Percentiles rank a stretch among this genome's conserved stretches.
Evolutionary conservation across 23 red algal genomes (phyloP).

Genomic region (Gracilaria gracilis): DNA sequence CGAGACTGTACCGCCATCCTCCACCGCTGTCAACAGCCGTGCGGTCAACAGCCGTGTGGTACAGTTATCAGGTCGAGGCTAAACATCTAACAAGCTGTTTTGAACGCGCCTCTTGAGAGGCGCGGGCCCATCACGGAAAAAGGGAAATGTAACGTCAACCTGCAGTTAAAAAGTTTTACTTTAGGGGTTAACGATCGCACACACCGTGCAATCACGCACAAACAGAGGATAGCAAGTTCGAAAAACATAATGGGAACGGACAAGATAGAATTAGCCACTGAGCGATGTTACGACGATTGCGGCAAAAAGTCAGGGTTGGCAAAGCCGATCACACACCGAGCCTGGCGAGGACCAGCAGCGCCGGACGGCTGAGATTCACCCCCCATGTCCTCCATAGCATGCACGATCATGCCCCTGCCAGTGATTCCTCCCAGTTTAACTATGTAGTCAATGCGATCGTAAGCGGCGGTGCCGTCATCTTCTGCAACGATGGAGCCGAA

Average conservation of each 20-base stretch:
- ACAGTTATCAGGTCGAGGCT: background rate
- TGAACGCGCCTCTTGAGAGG: background rate
- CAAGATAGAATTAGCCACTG: too few relatives aligned
- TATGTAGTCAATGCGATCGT: constrained; percentile 15
- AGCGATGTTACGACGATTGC: background rate
- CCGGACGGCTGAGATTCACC: constrained; percentile 49
- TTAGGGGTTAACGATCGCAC: too few relatives aligned
- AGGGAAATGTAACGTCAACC: too few relatives aligned
- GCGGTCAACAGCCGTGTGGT: background rate
- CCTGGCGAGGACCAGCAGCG: constrained; percentile 46
- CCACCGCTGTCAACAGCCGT: background rate
- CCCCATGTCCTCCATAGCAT: constrained; percentile 48
- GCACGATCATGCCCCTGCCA: constrained; percentile 68
- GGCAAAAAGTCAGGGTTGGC: constrained; percentile 38
- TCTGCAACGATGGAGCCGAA: constrained; percentile 46
- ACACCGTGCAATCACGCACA: too few relatives aligned
- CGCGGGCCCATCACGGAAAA: too few relatives aligned
- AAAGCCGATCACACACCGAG: constrained; percentile 68
- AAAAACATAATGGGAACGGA: too few relatives aligned
- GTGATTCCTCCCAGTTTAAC: constrained; percentile 30
- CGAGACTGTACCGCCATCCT: background rate
- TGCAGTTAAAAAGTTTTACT: too few relatives aligned
- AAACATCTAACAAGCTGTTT: background rate
- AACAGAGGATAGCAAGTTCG: too few relatives aligned
- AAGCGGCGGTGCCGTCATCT: background rate